Percentiles rank a stretch among this genome's conserved stretches.
Conservation (phyloP, 2,329 filamentous ascomycete species). For the Phialophora macrospora region DNA sequence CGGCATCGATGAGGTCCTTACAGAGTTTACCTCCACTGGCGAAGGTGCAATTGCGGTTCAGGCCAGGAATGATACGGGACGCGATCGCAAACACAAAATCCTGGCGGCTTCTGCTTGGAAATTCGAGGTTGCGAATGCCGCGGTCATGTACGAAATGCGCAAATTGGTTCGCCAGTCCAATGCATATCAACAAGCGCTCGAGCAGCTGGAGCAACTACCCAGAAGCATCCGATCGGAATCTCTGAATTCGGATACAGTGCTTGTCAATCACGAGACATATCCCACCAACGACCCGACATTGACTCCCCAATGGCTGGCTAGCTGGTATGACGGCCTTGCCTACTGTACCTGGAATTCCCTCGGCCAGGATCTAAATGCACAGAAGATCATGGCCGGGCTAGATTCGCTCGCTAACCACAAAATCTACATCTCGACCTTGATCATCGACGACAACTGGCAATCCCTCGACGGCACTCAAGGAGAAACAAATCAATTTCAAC, state of each 20-base stretch:
- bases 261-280: constrained; percentile 43
- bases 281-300: constrained; percentile 49
- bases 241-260: constrained; percentile 42
- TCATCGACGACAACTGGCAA: constrained; percentile 98
- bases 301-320: constrained; percentile 68
- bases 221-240: constrained; percentile 33
- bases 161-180: constrained; percentile 57
- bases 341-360: constrained; percentile 98
- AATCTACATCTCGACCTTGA: constrained; percentile 81
- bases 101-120: constrained; percentile 72
- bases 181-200: constrained; percentile 39
- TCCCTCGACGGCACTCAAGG: constrained; percentile 65
- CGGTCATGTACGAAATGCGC: constrained; percentile 86
- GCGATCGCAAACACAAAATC: constrained; percentile 62
- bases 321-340: constrained; percentile 90
- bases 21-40: constrained; percentile 68
- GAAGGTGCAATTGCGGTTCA: constrained; percentile 71
- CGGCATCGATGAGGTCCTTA: constrained; percentile 71
- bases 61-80: constrained; percentile 71
- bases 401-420: constrained; percentile 70
- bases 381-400: constrained; percentile 77
- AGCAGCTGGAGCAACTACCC: constrained; percentile 34
- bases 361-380: constrained; percentile 78
- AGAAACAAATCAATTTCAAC: constrained; percentile 54
- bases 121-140: constrained; percentile 76